These are phyloP conservation scores for Jacaranda mimosifolia DNA, from an alignment of 257 asterid genomes.

Conservation along the genomic window DNA sequence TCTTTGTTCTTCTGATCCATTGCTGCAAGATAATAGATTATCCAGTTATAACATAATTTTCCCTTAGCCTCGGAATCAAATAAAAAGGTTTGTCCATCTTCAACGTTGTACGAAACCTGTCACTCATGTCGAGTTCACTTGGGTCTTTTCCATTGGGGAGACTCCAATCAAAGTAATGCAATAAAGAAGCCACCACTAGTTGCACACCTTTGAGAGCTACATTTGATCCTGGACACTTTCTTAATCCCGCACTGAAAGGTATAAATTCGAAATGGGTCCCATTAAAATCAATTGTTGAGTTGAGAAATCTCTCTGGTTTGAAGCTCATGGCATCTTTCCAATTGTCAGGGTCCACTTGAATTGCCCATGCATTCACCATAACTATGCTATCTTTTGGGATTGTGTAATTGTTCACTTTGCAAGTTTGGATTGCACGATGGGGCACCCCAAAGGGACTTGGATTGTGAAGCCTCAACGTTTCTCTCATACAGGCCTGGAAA, in stretches of 20 bases:
- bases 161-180: conserved; percentile 34
- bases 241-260: conserved; percentile 29
- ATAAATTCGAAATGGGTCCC: background rate
- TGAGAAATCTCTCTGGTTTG: conserved; percentile 28
- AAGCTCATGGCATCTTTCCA: conserved; percentile 18
- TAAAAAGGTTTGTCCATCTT: conserved; percentile 18
- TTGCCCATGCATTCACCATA: conserved; percentile 30
- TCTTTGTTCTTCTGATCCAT: too few species aligned
- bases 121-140: background rate
- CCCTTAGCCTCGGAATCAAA: conserved; percentile 23
- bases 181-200: conserved; percentile 10
- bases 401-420: conserved; percentile 5
- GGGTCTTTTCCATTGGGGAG: background rate
- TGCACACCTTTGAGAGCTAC: background rate
- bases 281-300: background rate
- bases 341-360: background rate
- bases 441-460: conserved; percentile 20
- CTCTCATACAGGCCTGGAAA: conserved; percentile 32
- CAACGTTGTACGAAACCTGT: background rate
- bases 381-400: conserved; percentile 28
- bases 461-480: conserved; percentile 26
- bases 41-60: background rate
- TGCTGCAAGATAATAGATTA: background rate
- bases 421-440: conserved; percentile 13
- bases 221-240: conserved; percentile 24